A percentile compares a stretch with the other conserved stretches of the same genome.
phyloP scores from a whole-genome alignment of 2,329 filamentous ascomycete species.

The Cadophora luteo-olivacea region DNA sequence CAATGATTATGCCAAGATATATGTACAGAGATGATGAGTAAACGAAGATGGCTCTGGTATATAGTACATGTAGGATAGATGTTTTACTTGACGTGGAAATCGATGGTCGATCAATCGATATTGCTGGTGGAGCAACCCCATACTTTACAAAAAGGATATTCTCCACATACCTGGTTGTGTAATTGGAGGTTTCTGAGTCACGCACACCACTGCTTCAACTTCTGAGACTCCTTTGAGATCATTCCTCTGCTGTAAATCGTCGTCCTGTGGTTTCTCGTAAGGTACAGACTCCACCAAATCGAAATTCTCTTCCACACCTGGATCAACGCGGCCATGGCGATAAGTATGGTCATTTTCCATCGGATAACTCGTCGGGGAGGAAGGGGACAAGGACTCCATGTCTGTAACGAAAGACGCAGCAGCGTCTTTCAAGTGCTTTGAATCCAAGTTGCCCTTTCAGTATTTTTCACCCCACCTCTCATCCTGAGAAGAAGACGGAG shows the following conservation, averaged over 20 bases:
- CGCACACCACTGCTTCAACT: conserved; percentile 4
- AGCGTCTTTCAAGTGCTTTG: neutral
- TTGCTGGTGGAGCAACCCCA: neutral
- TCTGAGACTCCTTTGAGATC: neutral
- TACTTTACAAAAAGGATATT: neutral
- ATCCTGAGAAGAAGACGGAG: neutral
- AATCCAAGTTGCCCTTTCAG: neutral
- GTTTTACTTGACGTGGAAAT: neutral
- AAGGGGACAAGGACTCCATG: conserved; percentile 13
- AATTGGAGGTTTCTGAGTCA: neutral
- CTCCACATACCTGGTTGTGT: conserved; percentile 9
- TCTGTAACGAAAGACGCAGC: conserved; percentile 2
- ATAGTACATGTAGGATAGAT: neutral
- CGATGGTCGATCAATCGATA: neutral
- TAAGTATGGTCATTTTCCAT: conserved; percentile 37
- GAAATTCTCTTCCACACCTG: conserved; percentile 31
- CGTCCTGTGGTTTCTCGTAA: conserved; percentile 12
- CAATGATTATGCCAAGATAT: neutral
- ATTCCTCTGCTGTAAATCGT: conserved; percentile 8
- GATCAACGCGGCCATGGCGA: conserved; percentile 35
- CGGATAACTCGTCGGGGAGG: conserved; percentile 17
- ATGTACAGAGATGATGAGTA: neutral
- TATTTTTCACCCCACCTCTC: neutral
- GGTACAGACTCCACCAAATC: conserved; percentile 30
- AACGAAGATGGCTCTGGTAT: neutral